These are phyloP conservation scores for Hericium rajendrae DNA, from an alignment of 768 basidiomycete genomes.

Conservation along the genomic window DNA sequence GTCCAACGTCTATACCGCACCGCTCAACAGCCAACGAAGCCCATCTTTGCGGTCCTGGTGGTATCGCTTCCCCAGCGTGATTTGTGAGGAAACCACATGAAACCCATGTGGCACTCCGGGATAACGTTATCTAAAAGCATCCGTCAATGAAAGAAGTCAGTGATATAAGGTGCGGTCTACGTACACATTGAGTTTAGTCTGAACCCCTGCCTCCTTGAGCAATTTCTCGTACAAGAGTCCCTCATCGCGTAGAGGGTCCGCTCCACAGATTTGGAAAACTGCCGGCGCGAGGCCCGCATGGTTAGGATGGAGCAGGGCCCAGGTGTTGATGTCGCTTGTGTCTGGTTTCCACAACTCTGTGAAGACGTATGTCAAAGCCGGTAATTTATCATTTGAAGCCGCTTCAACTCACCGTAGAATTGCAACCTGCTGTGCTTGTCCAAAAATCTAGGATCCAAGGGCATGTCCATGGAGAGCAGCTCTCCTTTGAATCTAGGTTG, in stretches of 20 bases:
- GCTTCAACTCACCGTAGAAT: not conserved
- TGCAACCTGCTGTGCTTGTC: too few species aligned
- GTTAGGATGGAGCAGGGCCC: not conserved
- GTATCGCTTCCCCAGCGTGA: not conserved
- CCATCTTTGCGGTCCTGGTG: not conserved
- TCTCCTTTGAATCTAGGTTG: not conserved
- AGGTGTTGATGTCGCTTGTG: not conserved
- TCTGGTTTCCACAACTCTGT: not conserved
- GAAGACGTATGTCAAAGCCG: not conserved
- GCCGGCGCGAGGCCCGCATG: not conserved
- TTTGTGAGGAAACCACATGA: not conserved
- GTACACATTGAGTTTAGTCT: not conserved
- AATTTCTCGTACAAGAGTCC: not conserved
- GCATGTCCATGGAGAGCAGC: not conserved
- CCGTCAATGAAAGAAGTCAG: constrained; percentile 1
- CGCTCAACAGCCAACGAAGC: not conserved
- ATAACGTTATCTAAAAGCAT: not conserved
- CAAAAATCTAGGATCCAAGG: not conserved
- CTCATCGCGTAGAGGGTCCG: not conserved
- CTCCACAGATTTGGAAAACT: not conserved
- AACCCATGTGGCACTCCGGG: constrained; percentile 1
- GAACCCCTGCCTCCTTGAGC: not conserved
- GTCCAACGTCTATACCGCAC: not conserved
- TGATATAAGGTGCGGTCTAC: not conserved
- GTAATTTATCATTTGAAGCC: not conserved